Evolutionary conservation across 2,329 filamentous ascomycete species (phyloP).

Genomic region (Fusarium scirpi): DNA sequence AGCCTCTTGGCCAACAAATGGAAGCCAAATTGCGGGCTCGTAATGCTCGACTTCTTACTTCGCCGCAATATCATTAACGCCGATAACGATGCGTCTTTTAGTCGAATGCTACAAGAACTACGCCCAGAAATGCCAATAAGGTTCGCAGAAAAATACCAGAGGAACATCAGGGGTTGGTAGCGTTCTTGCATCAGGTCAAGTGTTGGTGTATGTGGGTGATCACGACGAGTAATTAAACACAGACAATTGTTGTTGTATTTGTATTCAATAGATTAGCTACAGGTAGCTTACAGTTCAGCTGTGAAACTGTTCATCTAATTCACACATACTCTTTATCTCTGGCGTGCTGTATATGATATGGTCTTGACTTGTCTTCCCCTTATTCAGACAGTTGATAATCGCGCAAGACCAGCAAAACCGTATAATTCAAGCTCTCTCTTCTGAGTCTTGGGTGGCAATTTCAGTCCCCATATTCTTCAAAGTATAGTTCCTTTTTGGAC

Average conservation of each 20-base stretch:
- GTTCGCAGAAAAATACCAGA: conserved; percentile 31
- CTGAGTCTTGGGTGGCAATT: conserved; percentile 30
- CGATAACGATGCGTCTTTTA: conserved; percentile 41
- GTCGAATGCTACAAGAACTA: conserved; percentile 40
- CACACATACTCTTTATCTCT: neutral
- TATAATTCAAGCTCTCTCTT: conserved; percentile 41
- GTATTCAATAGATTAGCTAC: neutral
- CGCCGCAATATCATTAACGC: conserved; percentile 47
- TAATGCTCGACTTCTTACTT: conserved; percentile 55
- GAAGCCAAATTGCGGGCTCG: conserved; percentile 57
- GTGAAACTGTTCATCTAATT: neutral
- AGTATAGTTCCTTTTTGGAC: conserved; percentile 44
- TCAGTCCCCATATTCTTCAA: conserved; percentile 41
- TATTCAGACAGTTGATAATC: conserved; percentile 23
- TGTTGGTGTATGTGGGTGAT: neutral
- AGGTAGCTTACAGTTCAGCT: neutral
- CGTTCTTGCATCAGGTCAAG: neutral
- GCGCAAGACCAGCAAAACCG: conserved; percentile 37
- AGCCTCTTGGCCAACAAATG: conserved; percentile 46
- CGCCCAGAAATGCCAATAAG: conserved; percentile 47
- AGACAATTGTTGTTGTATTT: neutral
- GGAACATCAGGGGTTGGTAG: conserved; percentile 24
- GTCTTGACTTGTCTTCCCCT: neutral
- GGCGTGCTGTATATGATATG: neutral
- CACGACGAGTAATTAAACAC: neutral